Conservation (phyloP, 164 flowering plant genomes). For the Stephania cephalantha region DNA sequence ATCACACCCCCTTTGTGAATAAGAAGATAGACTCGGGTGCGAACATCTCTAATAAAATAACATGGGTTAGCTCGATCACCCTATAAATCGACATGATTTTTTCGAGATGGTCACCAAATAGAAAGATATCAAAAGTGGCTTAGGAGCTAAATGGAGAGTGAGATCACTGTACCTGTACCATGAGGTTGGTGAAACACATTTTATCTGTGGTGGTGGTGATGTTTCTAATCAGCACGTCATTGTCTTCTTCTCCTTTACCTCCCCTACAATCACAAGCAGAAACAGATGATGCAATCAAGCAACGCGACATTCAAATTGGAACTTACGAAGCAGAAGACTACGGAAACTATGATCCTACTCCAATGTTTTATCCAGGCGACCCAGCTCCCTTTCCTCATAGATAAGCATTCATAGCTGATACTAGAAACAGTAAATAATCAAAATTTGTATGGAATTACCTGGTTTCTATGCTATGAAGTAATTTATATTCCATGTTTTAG, state of each 20-base stretch:
- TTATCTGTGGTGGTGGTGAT: conserved; percentile 13
- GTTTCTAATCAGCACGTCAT: conserved; percentile 4
- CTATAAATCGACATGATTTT: background rate
- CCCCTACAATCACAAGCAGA: conserved; percentile 1
- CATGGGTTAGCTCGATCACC: background rate
- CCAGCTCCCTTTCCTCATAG: conserved; percentile 5
- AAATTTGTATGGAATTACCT: background rate
- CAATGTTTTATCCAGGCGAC: conserved; percentile 17
- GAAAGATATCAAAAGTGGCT: background rate
- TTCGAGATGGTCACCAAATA: background rate
- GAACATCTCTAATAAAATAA: background rate
- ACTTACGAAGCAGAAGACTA: conserved; percentile 20
- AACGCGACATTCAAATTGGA: background rate
- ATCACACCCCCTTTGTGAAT: background rate
- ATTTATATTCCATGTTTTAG: background rate
- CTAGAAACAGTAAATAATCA: background rate
- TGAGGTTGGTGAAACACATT: conserved; percentile 16
- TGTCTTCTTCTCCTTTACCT: conserved; percentile 11
- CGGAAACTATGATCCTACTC: conserved; percentile 25
- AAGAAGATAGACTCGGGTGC: background rate
- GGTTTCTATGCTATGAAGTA: background rate
- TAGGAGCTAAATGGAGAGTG: conserved; percentile 14
- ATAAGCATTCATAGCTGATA: background rate
- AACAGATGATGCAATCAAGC: background rate
- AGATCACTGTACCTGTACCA: background rate